Evolutionary conservation across 2,329 filamentous ascomycete species (phyloP).

Genomic region (Clonostachys sp.): DNA sequence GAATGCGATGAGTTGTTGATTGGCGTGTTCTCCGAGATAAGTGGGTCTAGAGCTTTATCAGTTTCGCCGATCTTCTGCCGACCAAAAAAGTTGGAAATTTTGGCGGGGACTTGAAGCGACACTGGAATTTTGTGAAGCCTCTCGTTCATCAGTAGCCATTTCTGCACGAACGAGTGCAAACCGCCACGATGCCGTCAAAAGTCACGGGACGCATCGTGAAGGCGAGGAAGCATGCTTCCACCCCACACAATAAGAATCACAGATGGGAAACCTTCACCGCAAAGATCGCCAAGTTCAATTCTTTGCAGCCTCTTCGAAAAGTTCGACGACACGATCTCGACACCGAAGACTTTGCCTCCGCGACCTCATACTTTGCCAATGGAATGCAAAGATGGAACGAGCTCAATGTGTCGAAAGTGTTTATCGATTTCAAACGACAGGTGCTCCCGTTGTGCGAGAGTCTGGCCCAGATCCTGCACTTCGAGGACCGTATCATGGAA

Average conservation of each 20-base stretch:
- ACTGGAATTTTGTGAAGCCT: too few species aligned
- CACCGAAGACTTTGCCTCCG: slow-evolving; percentile 67
- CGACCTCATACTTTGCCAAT: slow-evolving; percentile 82
- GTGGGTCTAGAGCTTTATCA: slow-evolving; percentile 20
- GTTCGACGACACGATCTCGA: slow-evolving; percentile 82
- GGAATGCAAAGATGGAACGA: slow-evolving; percentile 87
- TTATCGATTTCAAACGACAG: slow-evolving; percentile 71
- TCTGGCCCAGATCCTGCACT: slow-evolving; percentile 86
- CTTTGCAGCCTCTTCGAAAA: slow-evolving; percentile 85
- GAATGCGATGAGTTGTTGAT: slow-evolving; percentile 22
- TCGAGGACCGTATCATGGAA: slow-evolving; percentile 80
- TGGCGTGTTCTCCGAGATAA: slow-evolving; percentile 12
- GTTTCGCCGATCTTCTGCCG: slow-evolving; percentile 24
- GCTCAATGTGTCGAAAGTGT: slow-evolving; percentile 81
- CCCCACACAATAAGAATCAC: slow-evolving; percentile 75
- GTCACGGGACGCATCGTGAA: slow-evolving; percentile 65
- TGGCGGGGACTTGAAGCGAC: too few species aligned
- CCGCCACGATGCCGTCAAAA: slow-evolving; percentile 53
- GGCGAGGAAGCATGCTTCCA: slow-evolving; percentile 63
- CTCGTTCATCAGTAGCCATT: too few species aligned
- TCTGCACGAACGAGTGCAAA: background rate
- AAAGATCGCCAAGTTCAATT: slow-evolving; percentile 85
- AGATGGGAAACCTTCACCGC: slow-evolving; percentile 87
- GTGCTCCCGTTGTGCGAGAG: slow-evolving; percentile 79
- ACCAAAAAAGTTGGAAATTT: slow-evolving; percentile 21